These are phyloP conservation scores for Naematelia encephala DNA, from an alignment of 768 basidiomycete genomes.

Conservation along the genomic window DNA sequence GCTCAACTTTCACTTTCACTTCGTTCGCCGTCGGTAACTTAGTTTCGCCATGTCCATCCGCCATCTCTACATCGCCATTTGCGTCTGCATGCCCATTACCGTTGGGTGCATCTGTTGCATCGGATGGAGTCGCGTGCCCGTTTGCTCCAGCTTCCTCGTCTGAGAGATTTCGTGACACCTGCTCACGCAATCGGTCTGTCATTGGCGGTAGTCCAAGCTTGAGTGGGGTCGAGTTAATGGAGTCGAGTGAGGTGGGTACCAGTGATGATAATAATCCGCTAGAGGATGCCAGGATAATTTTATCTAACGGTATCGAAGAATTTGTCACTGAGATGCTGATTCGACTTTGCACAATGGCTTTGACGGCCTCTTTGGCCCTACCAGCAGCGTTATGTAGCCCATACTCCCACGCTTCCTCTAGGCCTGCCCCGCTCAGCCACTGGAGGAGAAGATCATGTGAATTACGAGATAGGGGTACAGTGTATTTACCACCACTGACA, in stretches of 20 bases:
- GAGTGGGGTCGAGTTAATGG: conserved; percentile 70
- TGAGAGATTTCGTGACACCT: conserved; percentile 72
- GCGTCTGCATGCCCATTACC: conserved; percentile 53
- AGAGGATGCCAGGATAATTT: conserved; percentile 31
- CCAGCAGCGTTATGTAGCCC: conserved; percentile 78
- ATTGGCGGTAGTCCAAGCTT: conserved; percentile 82
- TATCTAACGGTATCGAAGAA: conserved; percentile 30
- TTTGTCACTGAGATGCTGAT: conserved; percentile 66
- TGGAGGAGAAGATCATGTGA: conserved; percentile 88
- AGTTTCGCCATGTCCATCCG: conserved; percentile 2
- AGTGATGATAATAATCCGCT: conserved; percentile 71
- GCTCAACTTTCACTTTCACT: conserved; percentile 26
- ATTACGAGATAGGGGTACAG: conserved; percentile 81
- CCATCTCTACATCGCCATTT: conserved; percentile 54
- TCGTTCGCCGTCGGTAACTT: neutral
- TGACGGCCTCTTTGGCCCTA: conserved; percentile 81
- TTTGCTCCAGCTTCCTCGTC: conserved; percentile 58
- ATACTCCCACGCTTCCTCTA: conserved; percentile 73
- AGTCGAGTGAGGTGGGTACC: conserved; percentile 56
- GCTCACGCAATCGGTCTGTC: conserved; percentile 71
- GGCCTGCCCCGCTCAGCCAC: conserved; percentile 80
- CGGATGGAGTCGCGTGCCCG: conserved; percentile 1
- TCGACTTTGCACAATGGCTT: conserved; percentile 92
- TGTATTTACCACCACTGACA: conserved; percentile 68
- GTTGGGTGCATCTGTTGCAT: conserved; percentile 12